Percentiles rank a stretch among this genome's conserved stretches.
phyloP scores from a whole-genome alignment of 306 rosid species.

The Prunus mume region DNA sequence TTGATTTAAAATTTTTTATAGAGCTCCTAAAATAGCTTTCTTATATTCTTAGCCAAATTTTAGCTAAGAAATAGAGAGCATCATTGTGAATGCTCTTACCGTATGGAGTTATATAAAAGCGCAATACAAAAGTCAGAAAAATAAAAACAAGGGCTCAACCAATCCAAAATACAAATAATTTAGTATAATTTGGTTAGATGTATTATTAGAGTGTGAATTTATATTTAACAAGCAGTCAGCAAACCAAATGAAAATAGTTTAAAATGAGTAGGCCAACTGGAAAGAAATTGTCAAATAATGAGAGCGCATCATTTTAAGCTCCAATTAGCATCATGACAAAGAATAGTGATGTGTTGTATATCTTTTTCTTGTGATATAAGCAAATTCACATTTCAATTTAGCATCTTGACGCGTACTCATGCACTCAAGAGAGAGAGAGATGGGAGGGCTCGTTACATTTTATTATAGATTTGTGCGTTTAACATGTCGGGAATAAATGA shows the following conservation, averaged over 20 bases:
- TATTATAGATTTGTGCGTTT: conserved; percentile 1
- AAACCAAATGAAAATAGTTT: too few species aligned
- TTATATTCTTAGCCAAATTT: too few species aligned
- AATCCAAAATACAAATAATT: neutral
- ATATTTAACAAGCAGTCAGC: too few species aligned
- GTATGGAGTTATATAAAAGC: fast-evolving
- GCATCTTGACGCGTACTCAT: neutral
- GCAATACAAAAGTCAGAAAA: neutral
- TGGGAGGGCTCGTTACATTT: neutral
- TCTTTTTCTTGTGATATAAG: conserved; percentile 9
- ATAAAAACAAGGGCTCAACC: too few species aligned
- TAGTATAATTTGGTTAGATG: too few species aligned
- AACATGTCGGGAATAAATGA: conserved; percentile 39
- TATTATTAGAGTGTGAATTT: too few species aligned
- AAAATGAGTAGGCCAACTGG: too few species aligned
- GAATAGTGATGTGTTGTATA: neutral
- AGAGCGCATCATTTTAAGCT: neutral
- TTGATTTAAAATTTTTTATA: too few species aligned
- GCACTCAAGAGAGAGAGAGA: neutral
- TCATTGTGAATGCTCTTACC: too few species aligned
- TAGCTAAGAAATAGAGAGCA: too few species aligned
- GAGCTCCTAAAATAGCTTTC: too few species aligned
- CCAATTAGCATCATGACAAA: neutral
- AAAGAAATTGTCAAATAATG: too few species aligned
- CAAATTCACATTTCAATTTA: conserved; percentile 4